Evolutionary conservation across 495 filamentous ascomycete genomes (phyloP).

Genomic region (Aspergillus carlsbadensis): DNA sequence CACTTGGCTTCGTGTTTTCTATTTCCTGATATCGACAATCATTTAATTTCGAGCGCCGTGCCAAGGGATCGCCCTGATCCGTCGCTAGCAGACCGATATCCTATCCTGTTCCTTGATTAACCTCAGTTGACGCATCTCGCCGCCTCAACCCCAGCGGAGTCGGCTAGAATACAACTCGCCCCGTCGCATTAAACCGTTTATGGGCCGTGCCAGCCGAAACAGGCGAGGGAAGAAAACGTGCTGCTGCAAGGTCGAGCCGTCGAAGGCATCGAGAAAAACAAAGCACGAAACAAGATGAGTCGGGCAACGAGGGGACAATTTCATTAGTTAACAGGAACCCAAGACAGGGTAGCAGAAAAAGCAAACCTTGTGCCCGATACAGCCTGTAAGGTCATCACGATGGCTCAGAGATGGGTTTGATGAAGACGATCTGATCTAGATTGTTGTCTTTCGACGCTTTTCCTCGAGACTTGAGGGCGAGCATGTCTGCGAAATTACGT

Average conservation of each 20-base stretch:
- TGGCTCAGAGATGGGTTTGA: not conserved
- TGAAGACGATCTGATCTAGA: slow-evolving; percentile 2
- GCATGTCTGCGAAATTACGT: not conserved
- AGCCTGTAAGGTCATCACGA: not conserved
- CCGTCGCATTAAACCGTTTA: not conserved
- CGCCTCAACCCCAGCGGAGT: not conserved
- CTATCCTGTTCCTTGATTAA: no score
- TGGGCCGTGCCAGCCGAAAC: not conserved
- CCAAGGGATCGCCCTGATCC: slow-evolving; percentile 12
- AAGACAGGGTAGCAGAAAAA: not conserved
- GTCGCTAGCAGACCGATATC: not conserved
- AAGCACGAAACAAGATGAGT: slow-evolving; percentile 1
- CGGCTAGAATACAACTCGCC: not conserved
- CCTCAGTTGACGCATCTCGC: no score
- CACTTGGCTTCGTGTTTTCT: slow-evolving; percentile 2
- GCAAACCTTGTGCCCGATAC: not conserved
- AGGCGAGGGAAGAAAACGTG: slow-evolving; percentile 8
- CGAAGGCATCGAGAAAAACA: slow-evolving; percentile 5
- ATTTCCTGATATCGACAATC: not conserved
- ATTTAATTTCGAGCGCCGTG: slow-evolving; percentile 8
- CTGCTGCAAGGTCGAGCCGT: not conserved
- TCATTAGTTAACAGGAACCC: slow-evolving; percentile 5
- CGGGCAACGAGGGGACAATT: slow-evolving; percentile 2
- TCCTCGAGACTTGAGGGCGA: no score
- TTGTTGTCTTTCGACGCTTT: not conserved